Percentiles rank a stretch among this genome's conserved stretches.
Conservation (phyloP, 2,329 filamentous ascomycete genomes). For the Incumbomyces lentus region DNA sequence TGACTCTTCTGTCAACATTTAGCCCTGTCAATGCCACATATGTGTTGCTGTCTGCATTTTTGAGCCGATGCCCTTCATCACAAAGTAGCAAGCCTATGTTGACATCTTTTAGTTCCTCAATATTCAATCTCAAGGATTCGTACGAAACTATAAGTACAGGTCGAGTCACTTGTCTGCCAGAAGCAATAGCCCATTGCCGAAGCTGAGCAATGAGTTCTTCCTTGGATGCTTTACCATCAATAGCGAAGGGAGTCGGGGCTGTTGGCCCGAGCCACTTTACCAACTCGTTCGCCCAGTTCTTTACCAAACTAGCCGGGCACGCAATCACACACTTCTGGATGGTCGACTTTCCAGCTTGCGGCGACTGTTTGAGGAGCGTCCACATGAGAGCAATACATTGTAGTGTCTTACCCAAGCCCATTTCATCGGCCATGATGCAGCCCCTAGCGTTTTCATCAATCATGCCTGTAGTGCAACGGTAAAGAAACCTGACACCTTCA, state of each 20-base stretch:
- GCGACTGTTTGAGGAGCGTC: constrained; percentile 91
- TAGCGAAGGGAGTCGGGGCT: constrained; percentile 84
- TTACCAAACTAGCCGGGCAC: constrained; percentile 89
- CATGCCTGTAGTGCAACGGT: constrained; percentile 87
- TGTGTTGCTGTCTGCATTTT: constrained; percentile 93
- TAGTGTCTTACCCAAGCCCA: constrained; percentile 93
- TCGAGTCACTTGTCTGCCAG: constrained; percentile 76
- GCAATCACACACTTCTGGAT: constrained; percentile 97
- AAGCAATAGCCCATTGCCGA: constrained; percentile 87
- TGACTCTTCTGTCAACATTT: constrained; percentile 83
- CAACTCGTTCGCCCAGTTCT: constrained; percentile 96
- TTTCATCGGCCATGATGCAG: constrained; percentile 99
- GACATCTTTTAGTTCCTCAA: constrained; percentile 78
- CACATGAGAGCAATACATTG: constrained; percentile 96
- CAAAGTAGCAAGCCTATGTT: constrained; percentile 88
- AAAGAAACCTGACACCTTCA: constrained; percentile 96
- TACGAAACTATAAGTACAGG: constrained; percentile 97
- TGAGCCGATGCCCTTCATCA: constrained; percentile 91
- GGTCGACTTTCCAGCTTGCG: constrained; percentile 83
- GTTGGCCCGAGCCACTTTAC: constrained; percentile 92
- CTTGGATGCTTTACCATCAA: constrained; percentile 93
- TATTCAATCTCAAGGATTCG: constrained; percentile 84
- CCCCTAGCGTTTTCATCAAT: constrained; percentile 88
- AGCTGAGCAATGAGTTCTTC: constrained; percentile 84
- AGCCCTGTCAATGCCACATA: constrained; percentile 83